Conservation (phyloP, 176 grass and related monocot genomes). For the Pharus latifolius region DNA sequence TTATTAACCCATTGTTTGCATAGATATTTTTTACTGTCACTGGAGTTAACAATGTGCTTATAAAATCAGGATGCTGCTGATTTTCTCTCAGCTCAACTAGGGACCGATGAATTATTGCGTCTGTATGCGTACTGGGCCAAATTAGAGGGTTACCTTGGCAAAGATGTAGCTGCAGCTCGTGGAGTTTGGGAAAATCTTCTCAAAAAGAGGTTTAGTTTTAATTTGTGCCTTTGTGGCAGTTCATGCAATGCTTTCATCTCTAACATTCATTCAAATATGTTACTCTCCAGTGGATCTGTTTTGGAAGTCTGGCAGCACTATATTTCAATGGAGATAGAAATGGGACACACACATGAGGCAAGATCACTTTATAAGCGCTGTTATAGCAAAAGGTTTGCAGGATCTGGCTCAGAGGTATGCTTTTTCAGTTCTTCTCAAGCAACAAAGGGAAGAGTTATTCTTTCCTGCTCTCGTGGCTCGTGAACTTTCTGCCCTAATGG, state of each 20-base stretch:
- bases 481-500: neutral
- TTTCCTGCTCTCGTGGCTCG: neutral
- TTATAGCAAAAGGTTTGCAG: constrained; percentile 73
- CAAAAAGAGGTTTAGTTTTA: constrained; percentile 65
- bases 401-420: constrained; percentile 86
- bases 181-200: constrained; percentile 79
- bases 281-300: constrained; percentile 64
- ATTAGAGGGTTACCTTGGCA: constrained; percentile 69
- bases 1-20: neutral
- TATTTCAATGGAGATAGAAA: constrained; percentile 70
- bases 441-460: neutral
- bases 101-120: constrained; percentile 51
- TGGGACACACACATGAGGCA: constrained; percentile 66
- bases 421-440: constrained; percentile 3
- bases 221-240: constrained; percentile 8
- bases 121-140: constrained; percentile 74
- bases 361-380: constrained; percentile 89
- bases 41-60: constrained; percentile 15
- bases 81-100: constrained; percentile 55
- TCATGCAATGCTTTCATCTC: neutral
- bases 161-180: constrained; percentile 60
- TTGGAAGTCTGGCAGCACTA: constrained; percentile 76
- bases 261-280: constrained; percentile 10
- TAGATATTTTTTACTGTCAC: neutral
- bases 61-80: constrained; percentile 66